phyloP scores from a whole-genome alignment of 78 protist genomes.

The Chrysochromulina parva region DNA sequence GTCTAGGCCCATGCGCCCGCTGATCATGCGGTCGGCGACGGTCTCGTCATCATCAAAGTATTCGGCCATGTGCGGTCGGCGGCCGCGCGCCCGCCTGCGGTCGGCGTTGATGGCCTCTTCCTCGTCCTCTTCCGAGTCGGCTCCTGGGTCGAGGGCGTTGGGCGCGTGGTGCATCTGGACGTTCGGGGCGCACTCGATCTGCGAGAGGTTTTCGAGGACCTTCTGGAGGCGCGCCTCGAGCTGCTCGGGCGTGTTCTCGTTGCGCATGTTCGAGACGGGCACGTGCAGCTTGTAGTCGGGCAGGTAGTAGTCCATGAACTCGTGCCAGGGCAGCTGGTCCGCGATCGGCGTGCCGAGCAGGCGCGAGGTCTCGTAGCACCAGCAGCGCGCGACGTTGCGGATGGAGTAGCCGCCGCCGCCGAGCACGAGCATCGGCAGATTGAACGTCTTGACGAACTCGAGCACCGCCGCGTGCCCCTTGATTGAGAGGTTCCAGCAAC shows the following conservation, averaged over 20 bases:
- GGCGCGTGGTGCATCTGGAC: constrained; percentile 6
- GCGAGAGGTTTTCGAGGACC: constrained; percentile 3
- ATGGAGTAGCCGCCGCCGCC: constrained; percentile 99
- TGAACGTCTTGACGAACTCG: constrained; percentile 73
- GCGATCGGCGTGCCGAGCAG: constrained; percentile 38
- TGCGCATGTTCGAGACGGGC: constrained; percentile 75
- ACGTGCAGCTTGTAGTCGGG: constrained; percentile 90
- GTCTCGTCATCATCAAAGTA: background rate
- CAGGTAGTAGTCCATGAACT: constrained; percentile 90
- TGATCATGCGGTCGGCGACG: background rate
- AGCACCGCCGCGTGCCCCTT: constrained; percentile 90
- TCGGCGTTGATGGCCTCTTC: background rate
- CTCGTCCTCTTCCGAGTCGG: background rate
- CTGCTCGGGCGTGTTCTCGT: constrained; percentile 78
- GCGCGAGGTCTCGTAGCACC: constrained; percentile 94
- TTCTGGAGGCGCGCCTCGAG: constrained; percentile 50
- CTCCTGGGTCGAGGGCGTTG: background rate
- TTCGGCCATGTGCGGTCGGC: background rate
- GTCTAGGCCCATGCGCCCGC: too few species aligned
- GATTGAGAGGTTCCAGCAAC: constrained; percentile 90
- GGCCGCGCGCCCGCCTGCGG: background rate
- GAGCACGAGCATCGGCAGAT: constrained; percentile 88
- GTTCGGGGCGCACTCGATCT: constrained; percentile 21
- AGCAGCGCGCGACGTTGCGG: constrained; percentile 95
- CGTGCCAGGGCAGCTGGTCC: constrained; percentile 88